Percentiles rank a stretch among this genome's conserved stretches.
Evolutionary conservation across 176 grass and related monocot species (phyloP).

Genomic region (Zea luxurians): DNA sequence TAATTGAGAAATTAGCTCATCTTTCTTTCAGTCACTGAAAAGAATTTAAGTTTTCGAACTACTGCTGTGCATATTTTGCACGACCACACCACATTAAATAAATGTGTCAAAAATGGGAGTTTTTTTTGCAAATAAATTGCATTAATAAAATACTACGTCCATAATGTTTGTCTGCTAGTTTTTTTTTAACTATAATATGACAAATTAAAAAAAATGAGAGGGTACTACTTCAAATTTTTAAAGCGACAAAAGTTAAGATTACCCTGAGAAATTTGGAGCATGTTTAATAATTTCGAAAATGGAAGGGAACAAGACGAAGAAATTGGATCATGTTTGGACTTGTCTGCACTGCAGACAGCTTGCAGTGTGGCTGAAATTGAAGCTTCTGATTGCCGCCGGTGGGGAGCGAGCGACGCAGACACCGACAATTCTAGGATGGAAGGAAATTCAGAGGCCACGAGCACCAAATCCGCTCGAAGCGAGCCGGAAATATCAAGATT

Average conservation of each 20-base stretch:
- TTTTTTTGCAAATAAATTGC: too few relatives aligned
- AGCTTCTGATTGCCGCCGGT: constrained; percentile 4
- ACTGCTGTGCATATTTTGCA: too few relatives aligned
- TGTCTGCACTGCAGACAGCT: neutral
- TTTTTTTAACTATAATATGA: too few relatives aligned
- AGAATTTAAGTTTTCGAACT: too few relatives aligned
- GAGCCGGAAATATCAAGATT: constrained; percentile 24
- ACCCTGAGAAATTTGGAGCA: neutral
- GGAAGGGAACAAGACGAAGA: neutral
- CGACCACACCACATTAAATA: too few relatives aligned
- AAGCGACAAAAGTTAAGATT: neutral
- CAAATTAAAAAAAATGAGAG: too few relatives aligned
- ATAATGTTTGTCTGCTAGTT: too few relatives aligned
- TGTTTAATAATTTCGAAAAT: neutral
- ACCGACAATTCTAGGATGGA: constrained; percentile 1
- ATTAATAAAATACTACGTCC: too few relatives aligned
- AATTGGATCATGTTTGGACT: neutral
- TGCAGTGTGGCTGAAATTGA: constrained; percentile 25
- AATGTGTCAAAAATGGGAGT: too few relatives aligned
- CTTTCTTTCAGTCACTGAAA: too few relatives aligned
- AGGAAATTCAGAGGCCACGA: constrained; percentile 45
- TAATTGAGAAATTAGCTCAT: too few relatives aligned
- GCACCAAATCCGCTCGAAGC: constrained; percentile 28
- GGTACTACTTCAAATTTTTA: neutral
- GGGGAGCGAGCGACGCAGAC: neutral